Evolutionary conservation across 73 alveolate genomes (phyloP), one percentile per base, ranked within the genome.

Genomic region (Stentor roeselii): DNA sequence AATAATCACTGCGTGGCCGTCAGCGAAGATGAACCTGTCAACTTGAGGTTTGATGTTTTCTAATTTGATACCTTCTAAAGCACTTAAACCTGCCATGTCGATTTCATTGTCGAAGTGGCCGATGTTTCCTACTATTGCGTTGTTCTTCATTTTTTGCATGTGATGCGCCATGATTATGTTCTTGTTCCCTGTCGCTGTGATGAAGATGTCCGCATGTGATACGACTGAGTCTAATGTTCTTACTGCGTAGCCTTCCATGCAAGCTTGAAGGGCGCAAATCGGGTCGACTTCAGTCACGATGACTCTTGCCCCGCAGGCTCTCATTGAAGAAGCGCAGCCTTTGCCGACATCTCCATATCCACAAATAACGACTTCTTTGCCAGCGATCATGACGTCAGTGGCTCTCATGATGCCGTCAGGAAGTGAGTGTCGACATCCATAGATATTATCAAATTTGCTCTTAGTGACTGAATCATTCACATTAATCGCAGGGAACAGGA

Each of bases 341-440:
- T 96, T 96, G 80, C 99, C 99, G 83, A 96, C 99, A 91, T 96
- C 99, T 67, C 99, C 99, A 83, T 75, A 96, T 61, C 99, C 99
- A 76, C 98, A 92, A 91, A 96, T 90, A 38, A 95, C 94, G 39
- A 92, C 98, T 61, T 89, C 90, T 96, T 96, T 96, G 84, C 99
- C 99, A 36, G 98, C 98, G 80, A 96, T 86, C 99, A 96, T 96
- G 67, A 96, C 99, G 87, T 96, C 99, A 59, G 99, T 96, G 42
- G 99, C 99, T 92, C 99, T 94, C 98, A 96, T 95, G 92, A 96
- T 93, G 42, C 99, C 98, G 84, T 96, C 99, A 37, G 97, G 97
- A 37, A 96, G 95, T 31, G 98, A 95, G 95, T 96, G 99, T 85
- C 99, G 87, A 96, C 99, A 96, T 85, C 99, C 99, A 80, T 94